phyloP scores from a whole-genome alignment of 2,329 filamentous ascomycete species.

The Orbilia ellipsospora region DNA sequence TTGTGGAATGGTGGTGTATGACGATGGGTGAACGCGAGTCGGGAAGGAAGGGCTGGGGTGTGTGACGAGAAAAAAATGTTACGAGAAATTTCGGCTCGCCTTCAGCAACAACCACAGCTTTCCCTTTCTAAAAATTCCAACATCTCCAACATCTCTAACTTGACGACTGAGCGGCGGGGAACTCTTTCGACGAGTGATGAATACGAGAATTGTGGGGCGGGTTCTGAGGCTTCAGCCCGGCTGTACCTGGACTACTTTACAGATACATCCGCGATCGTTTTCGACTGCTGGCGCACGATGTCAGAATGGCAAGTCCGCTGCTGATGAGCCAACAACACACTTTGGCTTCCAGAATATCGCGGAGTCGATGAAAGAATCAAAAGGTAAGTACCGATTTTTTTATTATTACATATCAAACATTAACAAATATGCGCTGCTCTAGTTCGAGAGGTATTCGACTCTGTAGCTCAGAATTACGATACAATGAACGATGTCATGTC shows the following conservation, averaged over 20 bases:
- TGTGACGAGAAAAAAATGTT: conserved; percentile 7
- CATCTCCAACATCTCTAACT: conserved; percentile 18
- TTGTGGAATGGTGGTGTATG: conserved; percentile 48
- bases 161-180: conserved; percentile 3
- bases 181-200: conserved; percentile 38
- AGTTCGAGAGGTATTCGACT: conserved; percentile 92
- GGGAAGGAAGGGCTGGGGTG: too few species aligned
- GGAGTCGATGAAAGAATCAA: conserved; percentile 79
- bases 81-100: conserved; percentile 43
- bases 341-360: conserved; percentile 90
- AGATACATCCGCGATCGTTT: conserved; percentile 29
- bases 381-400: conserved; percentile 64
- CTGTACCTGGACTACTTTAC: conserved; percentile 14
- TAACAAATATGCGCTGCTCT: conserved; percentile 13
- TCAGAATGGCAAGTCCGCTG: conserved; percentile 31
- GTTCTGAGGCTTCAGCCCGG: conserved; percentile 29
- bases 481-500: conserved; percentile 99
- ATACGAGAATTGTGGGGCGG: conserved; percentile 34
- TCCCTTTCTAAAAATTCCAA: not conserved
- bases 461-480: conserved; percentile 92
- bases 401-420: not conserved
- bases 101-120: conserved; percentile 25
- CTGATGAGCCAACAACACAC: conserved; percentile 70
- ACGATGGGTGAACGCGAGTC: conserved; percentile 12
- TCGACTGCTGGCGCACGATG: conserved; percentile 23